Evolutionary conservation across 345 rosid genomes (phyloP).

Genomic region (Gossypium australe): DNA sequence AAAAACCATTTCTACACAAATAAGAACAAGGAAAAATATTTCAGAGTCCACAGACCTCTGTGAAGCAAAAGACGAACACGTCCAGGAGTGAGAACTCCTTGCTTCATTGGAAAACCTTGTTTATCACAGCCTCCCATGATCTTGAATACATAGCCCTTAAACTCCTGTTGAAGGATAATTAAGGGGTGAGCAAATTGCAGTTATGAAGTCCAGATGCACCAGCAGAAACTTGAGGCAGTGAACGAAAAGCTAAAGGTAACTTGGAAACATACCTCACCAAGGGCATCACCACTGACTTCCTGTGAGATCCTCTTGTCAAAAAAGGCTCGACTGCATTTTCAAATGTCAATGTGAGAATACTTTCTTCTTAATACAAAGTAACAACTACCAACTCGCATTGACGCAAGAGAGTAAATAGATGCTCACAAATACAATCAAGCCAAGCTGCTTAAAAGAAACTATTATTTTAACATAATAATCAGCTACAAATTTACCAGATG

Average conservation of each 20-base stretch:
- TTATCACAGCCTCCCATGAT: conserved; percentile 92
- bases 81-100: conserved; percentile 79
- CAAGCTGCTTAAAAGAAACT: background rate
- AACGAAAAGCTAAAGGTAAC: background rate
- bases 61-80: conserved; percentile 84
- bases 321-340: conserved; percentile 52
- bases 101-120: conserved; percentile 91
- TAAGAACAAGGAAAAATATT: background rate
- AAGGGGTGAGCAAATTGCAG: background rate
- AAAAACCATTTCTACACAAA: background rate
- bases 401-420: background rate
- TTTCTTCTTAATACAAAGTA: background rate
- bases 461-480: background rate
- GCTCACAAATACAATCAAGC: background rate
- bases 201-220: background rate
- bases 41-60: conserved; percentile 37
- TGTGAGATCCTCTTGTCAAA: conserved; percentile 86
- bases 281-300: conserved; percentile 73
- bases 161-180: conserved; percentile 41
- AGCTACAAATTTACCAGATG: background rate
- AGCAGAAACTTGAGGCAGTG: background rate
- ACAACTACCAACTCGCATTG: background rate
- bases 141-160: conserved; percentile 78
- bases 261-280: conserved; percentile 55
- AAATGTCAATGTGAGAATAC: background rate